Evolutionary conservation across 306 rosid species (phyloP).

Genomic region (Delonix regia): DNA sequence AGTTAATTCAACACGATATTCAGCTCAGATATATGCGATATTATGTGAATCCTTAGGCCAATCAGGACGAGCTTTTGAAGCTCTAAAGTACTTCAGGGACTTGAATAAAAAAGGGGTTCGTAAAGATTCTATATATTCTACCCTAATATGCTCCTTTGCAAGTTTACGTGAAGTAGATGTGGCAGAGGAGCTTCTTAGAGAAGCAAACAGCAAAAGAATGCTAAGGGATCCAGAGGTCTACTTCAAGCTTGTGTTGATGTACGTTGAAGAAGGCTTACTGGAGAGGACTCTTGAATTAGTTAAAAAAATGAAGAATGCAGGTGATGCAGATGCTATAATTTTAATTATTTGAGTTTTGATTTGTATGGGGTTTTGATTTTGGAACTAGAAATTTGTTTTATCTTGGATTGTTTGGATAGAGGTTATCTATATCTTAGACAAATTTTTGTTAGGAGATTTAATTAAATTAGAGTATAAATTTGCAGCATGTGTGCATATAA

Average conservation of each 20-base stretch:
- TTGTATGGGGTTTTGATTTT: neutral
- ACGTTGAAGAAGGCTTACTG: slow-evolving; percentile 59
- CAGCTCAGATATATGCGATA: slow-evolving; percentile 47
- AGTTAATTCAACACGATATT: slow-evolving; percentile 29
- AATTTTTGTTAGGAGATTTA: neutral
- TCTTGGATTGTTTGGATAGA: too few species aligned
- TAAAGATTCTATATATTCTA: slow-evolving; percentile 55
- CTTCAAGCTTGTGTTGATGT: slow-evolving; percentile 63
- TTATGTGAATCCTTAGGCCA: slow-evolving; percentile 54
- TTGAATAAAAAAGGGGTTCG: slow-evolving; percentile 45
- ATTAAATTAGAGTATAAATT: neutral
- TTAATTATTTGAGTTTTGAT: neutral
- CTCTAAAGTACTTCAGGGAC: slow-evolving; percentile 59
- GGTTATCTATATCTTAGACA: too few species aligned
- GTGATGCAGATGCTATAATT: neutral
- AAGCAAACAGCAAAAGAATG: slow-evolving; percentile 50
- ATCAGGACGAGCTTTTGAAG: slow-evolving; percentile 58
- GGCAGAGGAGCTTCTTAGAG: slow-evolving; percentile 58
- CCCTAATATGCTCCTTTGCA: slow-evolving; percentile 61
- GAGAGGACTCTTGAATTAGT: slow-evolving; percentile 64
- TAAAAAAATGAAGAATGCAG: slow-evolving; percentile 52
- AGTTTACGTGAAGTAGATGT: slow-evolving; percentile 44
- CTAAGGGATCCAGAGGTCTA: slow-evolving; percentile 64
- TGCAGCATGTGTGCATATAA: neutral
- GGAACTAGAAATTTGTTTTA: neutral